Evolutionary conservation across 78 protist genomes (phyloP).

Genomic region (Bodo saltans): DNA sequence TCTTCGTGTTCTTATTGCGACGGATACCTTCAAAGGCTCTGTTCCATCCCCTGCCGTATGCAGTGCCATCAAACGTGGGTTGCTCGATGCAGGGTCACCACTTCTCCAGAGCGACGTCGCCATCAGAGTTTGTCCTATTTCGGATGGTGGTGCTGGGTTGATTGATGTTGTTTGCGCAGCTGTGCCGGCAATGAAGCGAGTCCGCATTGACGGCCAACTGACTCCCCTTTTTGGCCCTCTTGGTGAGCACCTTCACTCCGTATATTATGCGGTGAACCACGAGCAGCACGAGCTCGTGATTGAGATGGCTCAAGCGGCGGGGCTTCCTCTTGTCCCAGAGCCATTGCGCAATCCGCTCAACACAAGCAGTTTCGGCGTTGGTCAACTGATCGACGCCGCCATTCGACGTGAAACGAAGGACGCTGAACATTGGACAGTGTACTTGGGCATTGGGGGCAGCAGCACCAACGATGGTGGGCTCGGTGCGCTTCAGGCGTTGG

Average conservation of each 20-base stretch:
- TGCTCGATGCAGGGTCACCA: too few relatives aligned
- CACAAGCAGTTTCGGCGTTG: neutral
- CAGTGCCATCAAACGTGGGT: neutral
- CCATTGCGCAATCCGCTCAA: neutral
- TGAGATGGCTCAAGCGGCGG: neutral
- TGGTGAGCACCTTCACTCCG: too few relatives aligned
- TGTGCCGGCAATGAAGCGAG: neutral
- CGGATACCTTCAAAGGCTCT: neutral
- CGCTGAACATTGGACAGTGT: neutral
- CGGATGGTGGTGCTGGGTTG: neutral
- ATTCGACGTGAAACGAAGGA: too few relatives aligned
- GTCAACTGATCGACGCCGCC: neutral
- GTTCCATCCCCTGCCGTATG: neutral
- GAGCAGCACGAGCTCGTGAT: neutral
- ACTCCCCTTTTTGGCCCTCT: neutral
- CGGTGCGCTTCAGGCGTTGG: neutral
- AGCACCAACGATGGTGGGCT: neutral
- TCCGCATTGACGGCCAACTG: too few relatives aligned
- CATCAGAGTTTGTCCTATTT: neutral
- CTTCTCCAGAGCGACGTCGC: neutral
- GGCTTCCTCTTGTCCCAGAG: neutral
- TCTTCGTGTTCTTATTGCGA: neutral
- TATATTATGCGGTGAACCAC: neutral
- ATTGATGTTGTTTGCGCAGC: neutral
- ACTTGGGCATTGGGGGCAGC: neutral